Conservation (phyloP, 441 rosid genomes). For the Populus trichocarpa region DNA sequence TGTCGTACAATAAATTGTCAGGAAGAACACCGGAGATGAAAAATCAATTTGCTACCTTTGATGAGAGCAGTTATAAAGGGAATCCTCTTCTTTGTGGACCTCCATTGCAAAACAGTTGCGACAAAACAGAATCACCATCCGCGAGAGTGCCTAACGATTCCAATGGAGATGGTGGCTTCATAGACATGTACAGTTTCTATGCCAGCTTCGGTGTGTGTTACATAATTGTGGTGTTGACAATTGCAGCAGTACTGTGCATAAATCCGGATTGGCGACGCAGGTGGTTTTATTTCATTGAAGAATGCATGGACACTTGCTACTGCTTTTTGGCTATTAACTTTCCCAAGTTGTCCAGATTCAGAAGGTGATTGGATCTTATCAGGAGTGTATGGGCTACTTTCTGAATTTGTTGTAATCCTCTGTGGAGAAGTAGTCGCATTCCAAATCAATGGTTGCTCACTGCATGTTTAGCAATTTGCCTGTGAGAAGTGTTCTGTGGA, state of each 20-base stretch:
- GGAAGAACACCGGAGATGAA: constrained; percentile 16
- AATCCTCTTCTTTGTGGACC: constrained; percentile 23
- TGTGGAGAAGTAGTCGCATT: not conserved
- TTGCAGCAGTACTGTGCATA: constrained; percentile 7
- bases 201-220: constrained; percentile 3
- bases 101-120: constrained; percentile 6
- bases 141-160: not conserved
- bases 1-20: constrained; percentile 22
- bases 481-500: not conserved
- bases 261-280: constrained; percentile 15
- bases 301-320: not conserved
- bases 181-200: constrained; percentile 1
- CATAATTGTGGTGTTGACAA: not conserved
- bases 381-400: too few species aligned
- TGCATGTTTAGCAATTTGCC: not conserved
- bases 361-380: not conserved
- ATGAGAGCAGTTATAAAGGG: constrained; percentile 14
- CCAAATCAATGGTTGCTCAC: not conserved
- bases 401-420: not conserved
- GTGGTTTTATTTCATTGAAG: not conserved
- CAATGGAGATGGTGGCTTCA: not conserved
- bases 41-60: constrained; percentile 22
- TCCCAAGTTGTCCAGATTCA: not conserved
- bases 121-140: not conserved
- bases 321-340: not conserved